Evolutionary conservation across 1,139 yeast genomes (phyloP), one percentile per base, ranked within the genome.

Genomic region (Taiozyma sp.): DNA sequence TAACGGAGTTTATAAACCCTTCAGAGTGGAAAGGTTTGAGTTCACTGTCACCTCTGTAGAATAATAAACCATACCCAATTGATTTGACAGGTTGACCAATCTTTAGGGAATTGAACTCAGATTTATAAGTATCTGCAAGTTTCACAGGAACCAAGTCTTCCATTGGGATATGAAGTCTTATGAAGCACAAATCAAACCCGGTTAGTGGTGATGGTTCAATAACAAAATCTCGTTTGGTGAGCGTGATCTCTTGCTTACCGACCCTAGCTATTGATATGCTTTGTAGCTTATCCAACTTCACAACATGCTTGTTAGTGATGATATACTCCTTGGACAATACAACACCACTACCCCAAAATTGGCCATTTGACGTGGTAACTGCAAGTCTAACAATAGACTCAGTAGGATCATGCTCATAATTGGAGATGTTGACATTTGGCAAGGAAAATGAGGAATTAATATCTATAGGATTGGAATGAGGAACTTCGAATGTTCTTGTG

Each of bases 41-140:
- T 13, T 49, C 47, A 3, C 9, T 10, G 2, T 21, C 9, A 13
- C 48, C 32, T 6, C 44, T 37, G 5, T 52, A 40, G 46, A 68
- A 75, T 53, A 80, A 75, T 6, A 85, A 67, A 1, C 91, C 91
- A 62, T 68, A 82, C 0, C 90, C 88, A 3, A 72, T 62, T 0
- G 88, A 74, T 8, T 58, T 60, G 0, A 81, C 84, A 0, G 49
- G 42, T 28, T 72, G 70, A 0, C 78, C 80, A 43, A 47, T 46
- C 16, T 43, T 21, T 3, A 58, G n/a, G 0, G 57, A 47, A 2
- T 45, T 47, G 8, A 28, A 9, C n/a, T 49, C 47, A 5, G 47
- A 48, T 2, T 41, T 26, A 35, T 44, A 52, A 19, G 34, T 19
- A 13, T 55, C 47, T 4, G 48, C 43, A 2, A 49, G 10, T 37